A percentile compares a stretch with the other conserved stretches of the same genome.
phyloP scores from a whole-genome alignment of 139 green algal species.

The Picochlorum sp. region DNA sequence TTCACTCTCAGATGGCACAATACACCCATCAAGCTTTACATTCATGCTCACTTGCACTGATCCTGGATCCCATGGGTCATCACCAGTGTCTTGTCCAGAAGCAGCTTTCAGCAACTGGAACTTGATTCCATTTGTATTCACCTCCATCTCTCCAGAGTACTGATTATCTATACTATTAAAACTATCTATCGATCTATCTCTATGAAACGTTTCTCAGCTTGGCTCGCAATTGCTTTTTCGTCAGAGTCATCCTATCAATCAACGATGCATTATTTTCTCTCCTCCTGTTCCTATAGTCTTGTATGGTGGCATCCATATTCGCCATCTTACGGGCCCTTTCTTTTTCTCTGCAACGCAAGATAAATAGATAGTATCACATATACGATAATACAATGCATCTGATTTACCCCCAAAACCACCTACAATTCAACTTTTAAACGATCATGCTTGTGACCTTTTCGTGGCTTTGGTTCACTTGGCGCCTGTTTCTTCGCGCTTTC shows the following conservation, averaged over 20 bases:
- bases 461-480: too few species aligned
- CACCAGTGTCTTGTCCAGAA: too few species aligned
- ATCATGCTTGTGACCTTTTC: slow-evolving; percentile 45
- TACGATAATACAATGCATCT: not conserved
- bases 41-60: slow-evolving; percentile 32
- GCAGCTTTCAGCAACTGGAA: too few species aligned
- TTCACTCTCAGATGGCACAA: slow-evolving; percentile 36
- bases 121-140: not conserved
- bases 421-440: slow-evolving; percentile 13
- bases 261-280: slow-evolving; percentile 3
- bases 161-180: not conserved
- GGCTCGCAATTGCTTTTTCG: slow-evolving; percentile 14
- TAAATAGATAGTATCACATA: not conserved
- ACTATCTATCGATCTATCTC: not conserved
- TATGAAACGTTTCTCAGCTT: too few species aligned
- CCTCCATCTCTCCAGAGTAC: not conserved
- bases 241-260: slow-evolving; percentile 15
- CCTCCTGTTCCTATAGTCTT: not conserved
- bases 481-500: slow-evolving; percentile 5
- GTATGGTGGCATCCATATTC: not conserved
- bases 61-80: slow-evolving; percentile 25
- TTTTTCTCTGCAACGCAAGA: not conserved
- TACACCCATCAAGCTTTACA: slow-evolving; percentile 48
- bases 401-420: too few species aligned
- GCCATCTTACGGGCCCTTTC: not conserved